Conservation (phyloP, 1,284 basidiomycete genomes). For the Schizophyllum amplum region DNA sequence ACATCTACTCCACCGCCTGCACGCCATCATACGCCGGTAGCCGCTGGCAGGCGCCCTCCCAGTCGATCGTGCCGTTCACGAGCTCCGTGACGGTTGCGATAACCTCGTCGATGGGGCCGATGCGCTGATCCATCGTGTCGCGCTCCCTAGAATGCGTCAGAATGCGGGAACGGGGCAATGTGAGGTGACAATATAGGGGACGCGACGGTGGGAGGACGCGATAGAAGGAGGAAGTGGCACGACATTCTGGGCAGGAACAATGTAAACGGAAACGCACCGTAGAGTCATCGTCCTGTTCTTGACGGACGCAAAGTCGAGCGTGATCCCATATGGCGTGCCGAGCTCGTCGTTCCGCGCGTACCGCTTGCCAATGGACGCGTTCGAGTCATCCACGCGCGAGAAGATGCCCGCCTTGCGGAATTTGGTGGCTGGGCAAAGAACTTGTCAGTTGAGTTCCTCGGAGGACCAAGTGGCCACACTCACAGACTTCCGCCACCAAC, state of each 20-base stretch:
- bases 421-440: constrained; percentile 57
- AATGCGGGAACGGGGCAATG: no score
- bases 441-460: constrained; percentile 8
- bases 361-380: constrained; percentile 91
- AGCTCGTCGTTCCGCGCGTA: constrained; percentile 98
- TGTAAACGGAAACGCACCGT: constrained; percentile 46
- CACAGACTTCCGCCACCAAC: constrained; percentile 85
- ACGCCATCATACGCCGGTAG: constrained; percentile 85
- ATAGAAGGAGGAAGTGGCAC: constrained; percentile 4
- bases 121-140: constrained; percentile 90
- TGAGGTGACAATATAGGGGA: no score
- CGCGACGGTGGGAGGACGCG: no score
- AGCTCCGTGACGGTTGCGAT: constrained; percentile 74
- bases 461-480: constrained; percentile 29
- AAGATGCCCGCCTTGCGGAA: constrained; percentile 86
- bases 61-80: constrained; percentile 66
- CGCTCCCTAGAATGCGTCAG: constrained; percentile 88
- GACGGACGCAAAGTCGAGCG: constrained; percentile 93
- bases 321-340: constrained; percentile 94
- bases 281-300: constrained; percentile 87
- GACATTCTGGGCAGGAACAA: constrained; percentile 3
- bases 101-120: constrained; percentile 90
- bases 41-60: constrained; percentile 69
- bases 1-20: constrained; percentile 59
- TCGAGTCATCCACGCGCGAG: constrained; percentile 92